Conservation (phyloP, 2,329 filamentous ascomycete genomes). For the Monilinia laxa region DNA sequence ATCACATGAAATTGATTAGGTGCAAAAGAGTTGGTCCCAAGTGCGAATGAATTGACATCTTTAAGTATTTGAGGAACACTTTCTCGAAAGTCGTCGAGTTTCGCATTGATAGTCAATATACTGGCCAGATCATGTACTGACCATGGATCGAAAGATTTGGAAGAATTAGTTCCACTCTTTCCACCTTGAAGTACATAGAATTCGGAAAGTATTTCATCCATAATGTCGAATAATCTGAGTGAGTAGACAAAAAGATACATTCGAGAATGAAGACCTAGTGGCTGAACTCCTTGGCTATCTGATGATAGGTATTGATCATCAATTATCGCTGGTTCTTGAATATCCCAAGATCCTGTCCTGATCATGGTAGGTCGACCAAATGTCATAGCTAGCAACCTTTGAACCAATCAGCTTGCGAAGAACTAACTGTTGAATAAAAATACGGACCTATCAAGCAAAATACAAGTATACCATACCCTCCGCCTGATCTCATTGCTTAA, state of each 20-base stretch:
- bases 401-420: conserved; percentile 25
- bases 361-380: conserved; percentile 38
- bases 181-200: conserved; percentile 24
- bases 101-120: conserved; percentile 27
- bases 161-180: conserved; percentile 2
- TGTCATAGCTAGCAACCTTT: conserved; percentile 30
- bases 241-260: conserved; percentile 34
- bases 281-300: conserved; percentile 34
- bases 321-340: conserved; percentile 28
- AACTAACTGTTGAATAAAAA: neutral
- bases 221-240: conserved; percentile 29
- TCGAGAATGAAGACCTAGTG: conserved; percentile 28
- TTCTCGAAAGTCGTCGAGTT: conserved; percentile 27
- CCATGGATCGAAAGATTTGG: conserved; percentile 10
- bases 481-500: conserved; percentile 38
- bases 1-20: conserved; percentile 10
- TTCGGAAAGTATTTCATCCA: conserved; percentile 26
- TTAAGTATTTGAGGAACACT: conserved; percentile 26
- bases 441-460: conserved; percentile 37
- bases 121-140: conserved; percentile 16
- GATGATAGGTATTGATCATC: conserved; percentile 39
- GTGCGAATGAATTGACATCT: neutral
- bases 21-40: neutral
- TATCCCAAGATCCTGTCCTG: conserved; percentile 10
- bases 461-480: conserved; percentile 40